Base-by-base conservation (phyloP, 148 eudicot species). In the Bassia scoparia region DNA sequence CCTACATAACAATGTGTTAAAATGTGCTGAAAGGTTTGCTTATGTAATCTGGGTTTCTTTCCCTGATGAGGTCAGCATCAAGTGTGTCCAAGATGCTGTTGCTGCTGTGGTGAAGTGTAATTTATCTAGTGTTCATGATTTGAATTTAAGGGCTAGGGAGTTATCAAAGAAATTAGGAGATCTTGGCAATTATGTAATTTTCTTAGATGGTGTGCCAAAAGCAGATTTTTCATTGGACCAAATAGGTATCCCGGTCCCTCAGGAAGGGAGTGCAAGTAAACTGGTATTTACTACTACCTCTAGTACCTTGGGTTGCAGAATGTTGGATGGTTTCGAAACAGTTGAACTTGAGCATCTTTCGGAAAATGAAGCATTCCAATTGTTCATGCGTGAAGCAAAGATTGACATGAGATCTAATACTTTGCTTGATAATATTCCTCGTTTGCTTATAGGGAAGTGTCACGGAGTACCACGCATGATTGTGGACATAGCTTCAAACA, bases 261-360 rank as follows among this genome's bases (percentile, higher is more conserved):
- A 44, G 41, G 44, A 55, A 66, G 71, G 77, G 37, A 66, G 55
- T 75, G 64, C 63, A 75, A 75, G 61, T 54, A 75, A 75, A 50
- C n/a, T 75, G 26, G 72, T 75, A 12, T 38, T 67, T 21, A 75
- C 56, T 29, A 56, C 72, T 56, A 54, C n/a, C 16, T 56, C 41
- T 46, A 35, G 11, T 2, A 6, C 65, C 18, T 75, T 56, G 13
- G 56, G 16, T 12, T 54, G 56, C 29, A 48, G 44, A 26, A 2
- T 44, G 66, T 31, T 75, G 71, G 38, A 41, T 21, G 23, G 23
- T 54, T 54, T 41, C 43, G 41, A 23, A 31, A 12, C 21, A 4
- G 38, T 75, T 34, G 20, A 67, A 27, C 64, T 75, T 31, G 29
- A 55, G 7, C 72, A 55, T 56, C 71, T 75, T 41, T 24, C 10